Percentiles rank a stretch among this genome's conserved stretches.
These are phyloP conservation scores for Parasarocladium wereldwijsianum DNA, from an alignment of 2,329 filamentous ascomycete species.

Conservation along the genomic window DNA sequence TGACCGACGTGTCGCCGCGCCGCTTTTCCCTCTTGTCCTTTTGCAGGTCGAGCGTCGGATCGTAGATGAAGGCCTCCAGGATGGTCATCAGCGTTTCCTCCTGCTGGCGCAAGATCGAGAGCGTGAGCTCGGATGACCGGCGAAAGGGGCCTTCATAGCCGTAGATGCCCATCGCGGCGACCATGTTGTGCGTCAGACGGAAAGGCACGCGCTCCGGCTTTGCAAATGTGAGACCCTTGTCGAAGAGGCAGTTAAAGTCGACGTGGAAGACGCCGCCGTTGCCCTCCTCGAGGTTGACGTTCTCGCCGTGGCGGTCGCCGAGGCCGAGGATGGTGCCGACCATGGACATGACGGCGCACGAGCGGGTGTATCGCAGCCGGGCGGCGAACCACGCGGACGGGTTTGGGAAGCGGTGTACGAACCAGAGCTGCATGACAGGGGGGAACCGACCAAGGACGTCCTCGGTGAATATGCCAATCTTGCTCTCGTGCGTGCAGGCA, in stretches of 20 bases:
- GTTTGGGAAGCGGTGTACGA: slow-evolving; percentile 86
- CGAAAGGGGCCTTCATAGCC: slow-evolving; percentile 89
- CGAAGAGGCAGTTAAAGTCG: slow-evolving; percentile 98
- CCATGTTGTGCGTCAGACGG: slow-evolving; percentile 95
- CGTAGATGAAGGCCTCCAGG: slow-evolving; percentile 90
- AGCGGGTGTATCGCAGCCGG: slow-evolving; percentile 77
- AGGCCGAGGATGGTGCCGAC: slow-evolving; percentile 88
- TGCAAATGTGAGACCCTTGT: slow-evolving; percentile 90
- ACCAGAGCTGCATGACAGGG: slow-evolving; percentile 83
- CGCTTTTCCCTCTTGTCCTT: slow-evolving; percentile 38
- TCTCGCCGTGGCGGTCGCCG: slow-evolving; percentile 92
- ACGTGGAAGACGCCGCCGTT: slow-evolving; percentile 94
- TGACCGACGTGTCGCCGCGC: slow-evolving; percentile 25
- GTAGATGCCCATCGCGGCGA: slow-evolving; percentile 90
- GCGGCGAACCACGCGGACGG: slow-evolving; percentile 86
- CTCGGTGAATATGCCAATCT: slow-evolving; percentile 58
- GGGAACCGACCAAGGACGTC: slow-evolving; percentile 53
- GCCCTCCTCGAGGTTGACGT: slow-evolving; percentile 86
- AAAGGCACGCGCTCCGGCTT: slow-evolving; percentile 94
- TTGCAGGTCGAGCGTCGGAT: slow-evolving; percentile 88
- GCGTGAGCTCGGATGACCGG: slow-evolving; percentile 76
- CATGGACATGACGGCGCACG: slow-evolving; percentile 99
- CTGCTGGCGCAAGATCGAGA: slow-evolving; percentile 72
- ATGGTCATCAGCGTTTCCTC: slow-evolving; percentile 97
- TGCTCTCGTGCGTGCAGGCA: slow-evolving; percentile 39